Percentiles rank a stretch among this genome's conserved stretches.
Evolutionary conservation across 495 filamentous ascomycete genomes (phyloP).

Genomic region (Pseudevernia furfuracea): DNA sequence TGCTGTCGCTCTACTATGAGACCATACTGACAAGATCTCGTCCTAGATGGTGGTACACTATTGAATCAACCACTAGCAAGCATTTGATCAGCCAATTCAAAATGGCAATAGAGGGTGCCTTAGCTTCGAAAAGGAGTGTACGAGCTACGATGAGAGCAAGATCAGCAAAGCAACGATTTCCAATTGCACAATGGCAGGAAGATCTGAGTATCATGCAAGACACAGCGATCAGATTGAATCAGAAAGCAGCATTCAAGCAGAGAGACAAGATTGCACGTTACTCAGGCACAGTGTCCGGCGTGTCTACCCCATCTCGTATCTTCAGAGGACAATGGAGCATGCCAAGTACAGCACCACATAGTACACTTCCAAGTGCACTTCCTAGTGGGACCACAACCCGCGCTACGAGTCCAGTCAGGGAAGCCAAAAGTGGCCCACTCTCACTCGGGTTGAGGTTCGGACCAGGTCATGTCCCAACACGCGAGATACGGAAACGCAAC

Average conservation of each 20-base stretch:
- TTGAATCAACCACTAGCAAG: constrained; percentile 59
- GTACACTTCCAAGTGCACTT: constrained; percentile 2
- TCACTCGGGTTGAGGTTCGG: constrained; percentile 29
- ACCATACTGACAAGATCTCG: constrained; percentile 36
- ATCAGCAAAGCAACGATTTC: constrained; percentile 71
- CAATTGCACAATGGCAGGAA: constrained; percentile 61
- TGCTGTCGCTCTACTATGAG: no score
- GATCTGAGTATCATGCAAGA: constrained; percentile 55
- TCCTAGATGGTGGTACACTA: constrained; percentile 58
- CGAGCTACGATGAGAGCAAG: constrained; percentile 65
- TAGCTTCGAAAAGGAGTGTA: constrained; percentile 51
- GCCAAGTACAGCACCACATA: constrained; percentile 13
- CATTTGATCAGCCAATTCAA: constrained; percentile 69
- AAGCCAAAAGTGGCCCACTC: constrained; percentile 19
- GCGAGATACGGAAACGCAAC: constrained; percentile 22
- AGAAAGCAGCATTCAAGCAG: constrained; percentile 22
- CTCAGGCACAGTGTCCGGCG: constrained; percentile 7
- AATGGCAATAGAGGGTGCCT: constrained; percentile 56
- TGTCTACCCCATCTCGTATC: constrained; percentile 13
- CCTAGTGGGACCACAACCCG: constrained; percentile 21
- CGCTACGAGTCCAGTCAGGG: constrained; percentile 17
- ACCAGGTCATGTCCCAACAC: constrained; percentile 27
- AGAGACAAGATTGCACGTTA: constrained; percentile 11
- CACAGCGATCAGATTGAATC: constrained; percentile 37
- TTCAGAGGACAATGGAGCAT: constrained; percentile 12